A percentile compares a stretch with the other conserved stretches of the same genome.
These are phyloP conservation scores for Platanthera guangdongensis DNA, from an alignment of 106 monocot species.

Conservation along the genomic window DNA sequence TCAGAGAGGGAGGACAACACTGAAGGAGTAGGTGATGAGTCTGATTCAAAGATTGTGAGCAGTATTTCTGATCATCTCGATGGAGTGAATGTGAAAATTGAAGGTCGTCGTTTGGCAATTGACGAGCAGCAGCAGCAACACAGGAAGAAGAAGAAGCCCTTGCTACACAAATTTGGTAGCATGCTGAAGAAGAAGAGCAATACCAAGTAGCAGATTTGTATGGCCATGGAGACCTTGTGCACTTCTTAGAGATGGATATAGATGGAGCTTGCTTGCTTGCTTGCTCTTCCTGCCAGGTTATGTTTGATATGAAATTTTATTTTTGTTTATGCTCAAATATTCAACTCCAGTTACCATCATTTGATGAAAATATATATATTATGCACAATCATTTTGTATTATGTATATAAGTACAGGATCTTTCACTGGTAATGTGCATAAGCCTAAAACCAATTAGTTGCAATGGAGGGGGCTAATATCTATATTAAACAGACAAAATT, in stretches of 20 bases:
- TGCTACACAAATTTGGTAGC: constrained; percentile 41
- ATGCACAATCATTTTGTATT: background rate
- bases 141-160: constrained; percentile 51
- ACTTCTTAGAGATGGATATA: background rate
- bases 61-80: constrained; percentile 21
- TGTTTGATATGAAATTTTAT: constrained; percentile 1
- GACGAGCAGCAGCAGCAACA: constrained; percentile 18
- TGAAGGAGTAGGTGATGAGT: constrained; percentile 32
- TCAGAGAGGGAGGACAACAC: background rate
- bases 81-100: constrained; percentile 26
- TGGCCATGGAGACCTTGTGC: background rate
- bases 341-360: background rate
- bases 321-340: background rate
- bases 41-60: constrained; percentile 25
- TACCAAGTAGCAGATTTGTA: constrained; percentile 16
- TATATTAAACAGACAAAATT: too few relatives aligned
- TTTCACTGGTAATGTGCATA: background rate
- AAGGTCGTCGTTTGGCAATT: constrained; percentile 16
- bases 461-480: too few relatives aligned
- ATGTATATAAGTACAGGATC: background rate
- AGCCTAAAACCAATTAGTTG: too few relatives aligned
- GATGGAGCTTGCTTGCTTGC: background rate
- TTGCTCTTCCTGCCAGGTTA: background rate
- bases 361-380: background rate
- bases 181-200: constrained; percentile 41